A percentile compares a stretch with the other conserved stretches of the same genome.
Evolutionary conservation across 164 flowering plant species (phyloP).

Genomic region (Warburgia ugandensis): DNA sequence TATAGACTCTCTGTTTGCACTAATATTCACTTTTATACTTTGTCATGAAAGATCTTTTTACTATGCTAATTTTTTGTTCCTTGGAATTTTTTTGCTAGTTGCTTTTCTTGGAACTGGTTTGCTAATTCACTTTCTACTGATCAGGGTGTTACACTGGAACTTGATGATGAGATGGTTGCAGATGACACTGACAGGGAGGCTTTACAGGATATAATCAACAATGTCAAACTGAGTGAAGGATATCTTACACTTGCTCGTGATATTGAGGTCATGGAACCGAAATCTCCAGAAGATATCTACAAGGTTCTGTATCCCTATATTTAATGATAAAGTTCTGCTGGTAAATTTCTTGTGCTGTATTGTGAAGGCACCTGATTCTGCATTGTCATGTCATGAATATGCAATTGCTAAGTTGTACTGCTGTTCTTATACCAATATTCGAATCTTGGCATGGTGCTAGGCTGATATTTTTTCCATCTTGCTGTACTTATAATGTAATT

Average conservation of each 20-base stretch:
- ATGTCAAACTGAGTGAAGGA: conserved; percentile 78
- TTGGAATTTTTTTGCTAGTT: neutral
- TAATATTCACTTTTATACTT: too few relatives aligned
- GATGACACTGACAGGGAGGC: conserved; percentile 68
- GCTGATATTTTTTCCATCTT: neutral
- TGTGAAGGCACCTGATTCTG: too few relatives aligned
- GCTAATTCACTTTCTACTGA: neutral
- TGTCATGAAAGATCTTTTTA: too few relatives aligned
- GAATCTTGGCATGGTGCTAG: neutral
- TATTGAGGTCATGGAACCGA: conserved; percentile 98
- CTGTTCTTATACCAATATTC: too few relatives aligned
- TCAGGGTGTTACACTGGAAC: conserved; percentile 67
- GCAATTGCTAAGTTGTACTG: too few relatives aligned
- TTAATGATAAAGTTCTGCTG: too few relatives aligned
- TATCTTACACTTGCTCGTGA: conserved; percentile 97
- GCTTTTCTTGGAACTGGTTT: neutral
- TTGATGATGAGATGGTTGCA: conserved; percentile 63
- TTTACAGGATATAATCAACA: conserved; percentile 73
- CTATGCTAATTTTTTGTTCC: neutral
- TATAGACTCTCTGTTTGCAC: too few relatives aligned
- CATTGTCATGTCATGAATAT: too few relatives aligned
- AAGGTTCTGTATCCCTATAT: conserved; percentile 63
- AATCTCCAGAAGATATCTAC: conserved; percentile 94
- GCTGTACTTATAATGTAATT: neutral
- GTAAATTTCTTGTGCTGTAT: too few relatives aligned